Base-by-base conservation (phyloP, 768 basidiomycete species). In the Tylopilus plumbeoviolaceoides region DNA sequence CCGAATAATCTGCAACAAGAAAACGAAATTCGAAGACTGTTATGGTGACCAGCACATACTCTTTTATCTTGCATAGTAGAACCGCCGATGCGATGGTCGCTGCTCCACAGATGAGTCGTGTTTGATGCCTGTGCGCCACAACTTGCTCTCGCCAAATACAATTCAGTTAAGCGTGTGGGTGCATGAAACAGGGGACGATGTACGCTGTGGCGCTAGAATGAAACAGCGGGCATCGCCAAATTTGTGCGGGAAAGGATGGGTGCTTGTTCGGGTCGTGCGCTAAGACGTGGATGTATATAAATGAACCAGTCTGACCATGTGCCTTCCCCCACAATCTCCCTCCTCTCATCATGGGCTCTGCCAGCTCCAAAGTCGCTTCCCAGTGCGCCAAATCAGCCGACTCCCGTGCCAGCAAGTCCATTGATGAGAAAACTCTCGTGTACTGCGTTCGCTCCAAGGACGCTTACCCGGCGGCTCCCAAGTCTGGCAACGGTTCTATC, bases 401-500 rank as follows among this genome's bases (percentile, higher is more conserved):
- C 42, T 30, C 28, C 28, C 65, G 59, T 42, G 9, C 48, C 17
- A 53, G 56, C 48, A 57, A 53, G 47, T 61, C 57, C 10, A 36
- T 65, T 3, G 65, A 69, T 44, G 68, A 69, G 60, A 69, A 69
- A 53, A n/a, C 42, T 8, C 17, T 8, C 18, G 17, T 14, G 36
- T 38, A 20, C 14, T 50, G 21, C 17, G 17, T 43, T 20, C 51
- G 51, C 48, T 33, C 5, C 38, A 31, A 41, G 20, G 50, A 42
- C 35, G 15, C 4, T 7, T 12, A 40, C 33, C 21, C 46, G 38
- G 46, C 65, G 11, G 48, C 41, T 33, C 67, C 67, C 30, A 65
- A 45, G 61, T 87, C 89, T 3, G 59, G 69, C 38, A 75, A 83
- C 59, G 89, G 89, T 27, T 71, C 85, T 33, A 70, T 91, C 47